phyloP scores from a whole-genome alignment of 352 stramenopile species.

The Globisporangium canariense region DNA sequence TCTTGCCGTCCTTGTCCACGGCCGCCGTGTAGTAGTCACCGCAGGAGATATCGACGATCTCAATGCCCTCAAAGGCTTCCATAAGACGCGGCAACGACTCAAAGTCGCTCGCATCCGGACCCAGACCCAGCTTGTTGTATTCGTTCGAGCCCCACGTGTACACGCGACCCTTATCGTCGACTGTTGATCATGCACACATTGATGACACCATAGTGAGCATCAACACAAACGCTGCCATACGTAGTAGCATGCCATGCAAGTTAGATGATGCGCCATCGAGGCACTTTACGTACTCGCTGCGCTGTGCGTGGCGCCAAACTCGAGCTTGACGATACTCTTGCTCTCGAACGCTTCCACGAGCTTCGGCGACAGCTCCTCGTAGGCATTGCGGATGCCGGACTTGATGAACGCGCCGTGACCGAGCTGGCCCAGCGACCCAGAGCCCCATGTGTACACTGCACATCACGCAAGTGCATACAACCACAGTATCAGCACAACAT shows the following conservation, averaged over 20 bases:
- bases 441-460: constrained; percentile 85
- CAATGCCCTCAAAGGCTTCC: constrained; percentile 61
- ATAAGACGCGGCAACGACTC: constrained; percentile 55
- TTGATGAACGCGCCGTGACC: constrained; percentile 79
- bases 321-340: constrained; percentile 58
- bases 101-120: constrained; percentile 40
- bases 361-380: constrained; percentile 77
- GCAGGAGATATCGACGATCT: constrained; percentile 82
- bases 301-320: constrained; percentile 77
- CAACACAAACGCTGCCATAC: constrained; percentile 5
- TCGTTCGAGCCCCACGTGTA: constrained; percentile 90
- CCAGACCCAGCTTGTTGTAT: constrained; percentile 80
- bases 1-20: constrained; percentile 79
- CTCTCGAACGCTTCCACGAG: constrained; percentile 68
- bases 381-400: constrained; percentile 80
- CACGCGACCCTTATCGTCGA: constrained; percentile 64
- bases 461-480: not conserved
- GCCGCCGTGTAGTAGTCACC: constrained; percentile 86
- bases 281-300: constrained; percentile 56
- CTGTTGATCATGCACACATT: constrained; percentile 21
- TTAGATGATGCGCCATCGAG: not conserved
- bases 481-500: not conserved
- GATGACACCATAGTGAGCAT: not conserved
- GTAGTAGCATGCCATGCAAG: constrained; percentile 5
- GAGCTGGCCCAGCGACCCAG: constrained; percentile 80